Conservation (phyloP, 1,284 basidiomycete genomes). For the Porogramme epimiltina region DNA sequence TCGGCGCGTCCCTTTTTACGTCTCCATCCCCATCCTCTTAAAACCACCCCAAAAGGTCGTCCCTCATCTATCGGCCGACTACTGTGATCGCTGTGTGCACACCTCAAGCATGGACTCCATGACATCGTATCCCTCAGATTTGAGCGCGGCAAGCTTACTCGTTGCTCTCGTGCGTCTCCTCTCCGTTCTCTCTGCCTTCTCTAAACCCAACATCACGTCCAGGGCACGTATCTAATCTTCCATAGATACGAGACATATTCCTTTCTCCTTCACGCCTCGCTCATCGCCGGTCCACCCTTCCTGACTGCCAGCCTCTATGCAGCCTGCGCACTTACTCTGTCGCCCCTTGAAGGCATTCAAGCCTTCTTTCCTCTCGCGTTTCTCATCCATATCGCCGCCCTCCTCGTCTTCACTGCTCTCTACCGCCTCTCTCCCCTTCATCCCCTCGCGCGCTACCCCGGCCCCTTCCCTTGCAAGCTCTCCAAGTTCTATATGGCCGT, state of each 20-base stretch:
- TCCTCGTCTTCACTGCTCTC: conserved; percentile 19
- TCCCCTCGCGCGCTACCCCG: conserved; percentile 22
- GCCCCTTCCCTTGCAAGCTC: conserved; percentile 26
- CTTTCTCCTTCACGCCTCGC: background rate
- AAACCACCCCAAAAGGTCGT: no score
- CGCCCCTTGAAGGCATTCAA: no score
- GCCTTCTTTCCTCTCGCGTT: no score
- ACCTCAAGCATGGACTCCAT: no score
- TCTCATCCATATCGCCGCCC: background rate
- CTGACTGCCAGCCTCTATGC: background rate
- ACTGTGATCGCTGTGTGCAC: no score
- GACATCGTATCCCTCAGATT: no score
- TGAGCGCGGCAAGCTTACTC: background rate
- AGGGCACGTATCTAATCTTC: background rate
- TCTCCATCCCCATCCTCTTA: no score
- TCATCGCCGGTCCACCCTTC: background rate
- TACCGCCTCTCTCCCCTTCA: conserved; percentile 33
- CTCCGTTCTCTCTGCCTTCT: background rate
- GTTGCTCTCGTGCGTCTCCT: background rate
- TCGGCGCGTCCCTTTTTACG: no score
- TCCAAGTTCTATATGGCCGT: conserved; percentile 23
- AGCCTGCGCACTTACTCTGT: background rate
- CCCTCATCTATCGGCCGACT: no score
- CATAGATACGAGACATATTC: background rate
- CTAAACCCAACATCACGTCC: background rate